Base-by-base conservation (phyloP, 2,329 filamentous ascomycete species). In the Orbilia oligospora region DNA sequence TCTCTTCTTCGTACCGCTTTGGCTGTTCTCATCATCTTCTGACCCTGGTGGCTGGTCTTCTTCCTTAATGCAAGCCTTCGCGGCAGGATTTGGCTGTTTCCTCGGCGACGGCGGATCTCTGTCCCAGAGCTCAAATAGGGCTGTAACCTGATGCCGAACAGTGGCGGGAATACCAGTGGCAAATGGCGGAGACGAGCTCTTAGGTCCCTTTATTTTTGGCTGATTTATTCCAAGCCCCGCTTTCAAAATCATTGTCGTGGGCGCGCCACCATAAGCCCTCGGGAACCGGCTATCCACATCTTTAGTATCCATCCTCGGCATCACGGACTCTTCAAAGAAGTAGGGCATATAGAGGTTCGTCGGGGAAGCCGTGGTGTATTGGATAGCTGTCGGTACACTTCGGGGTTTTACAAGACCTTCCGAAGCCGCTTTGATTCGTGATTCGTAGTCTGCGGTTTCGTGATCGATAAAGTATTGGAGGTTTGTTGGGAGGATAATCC, bases 281-380 rank as follows among this genome's bases (percentile, higher is more conserved):
- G 73, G 73, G 33, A 77, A 77, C 18, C 73, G 67, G 24, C 36
- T 46, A 2, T 38, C 51, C 5, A 67, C 73, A 9, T 77, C 66
- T 38, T 77, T 44, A 14, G 73, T 41, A 30, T 77, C 73, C 73
- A 77, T 71, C 33, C 61, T 63, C 16, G 73, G 73, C 67, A 77
- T 77, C 12, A 77, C 73, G 14, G 73, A 77, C 49, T 77, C 73
- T 22, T 77, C 73, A 38, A 77, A 77, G 18, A 77, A 77, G 36
- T 71, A 77, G 1, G 73, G 73, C 73, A 77, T 77, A 44, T 77
- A 77, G 1, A 77, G 63, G 20, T 77, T 77, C n/a, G 67, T 68
- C 3, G 67, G 33, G 5, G 67, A 58, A 10, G 67, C 67, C 0
- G 58, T 67, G n/a, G 73, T 49, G 67, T 77, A 77, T 68, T 77